Conservation (phyloP, 2,329 filamentous ascomycete genomes). For the Cryphonectria carpinicola region DNA sequence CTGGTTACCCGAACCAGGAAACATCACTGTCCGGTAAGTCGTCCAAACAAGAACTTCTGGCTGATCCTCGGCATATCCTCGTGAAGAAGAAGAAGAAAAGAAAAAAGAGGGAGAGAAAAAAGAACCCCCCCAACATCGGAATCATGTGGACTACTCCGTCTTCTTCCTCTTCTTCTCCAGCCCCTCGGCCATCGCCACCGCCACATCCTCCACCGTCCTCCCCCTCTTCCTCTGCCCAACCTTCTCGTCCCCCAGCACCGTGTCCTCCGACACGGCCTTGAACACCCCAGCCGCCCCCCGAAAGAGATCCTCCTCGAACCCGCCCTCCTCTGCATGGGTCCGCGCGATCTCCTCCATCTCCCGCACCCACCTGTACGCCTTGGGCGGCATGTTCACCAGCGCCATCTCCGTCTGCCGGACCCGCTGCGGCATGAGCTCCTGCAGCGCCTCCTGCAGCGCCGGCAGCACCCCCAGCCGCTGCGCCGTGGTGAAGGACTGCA, state of each 20-base stretch:
- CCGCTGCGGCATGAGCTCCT: constrained; percentile 50
- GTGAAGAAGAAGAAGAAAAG: background rate
- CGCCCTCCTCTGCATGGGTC: constrained; percentile 67
- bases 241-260: constrained; percentile 53
- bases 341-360: constrained; percentile 78
- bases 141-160: constrained; percentile 24
- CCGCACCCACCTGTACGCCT: constrained; percentile 76
- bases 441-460: constrained; percentile 61
- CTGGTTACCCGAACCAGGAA: background rate
- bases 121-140: too few relatives aligned
- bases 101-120: background rate
- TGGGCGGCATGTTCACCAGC: constrained; percentile 64
- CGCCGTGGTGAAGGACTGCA: constrained; percentile 74
- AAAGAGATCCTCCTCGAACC: constrained; percentile 62
- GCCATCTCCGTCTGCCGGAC: constrained; percentile 50
- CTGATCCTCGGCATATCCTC: background rate
- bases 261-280: constrained; percentile 62
- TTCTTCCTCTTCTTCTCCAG: constrained; percentile 34
- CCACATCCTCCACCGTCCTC: constrained; percentile 55
- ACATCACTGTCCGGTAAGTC: background rate
- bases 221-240: constrained; percentile 28
- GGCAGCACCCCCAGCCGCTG: constrained; percentile 63
- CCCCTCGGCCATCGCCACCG: constrained; percentile 51
- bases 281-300: constrained; percentile 65
- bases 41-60: background rate